Percentiles rank a stretch among this genome's conserved stretches.
Conservation (phyloP, 2,329 filamentous ascomycete genomes). For the Fusarium succisae region DNA sequence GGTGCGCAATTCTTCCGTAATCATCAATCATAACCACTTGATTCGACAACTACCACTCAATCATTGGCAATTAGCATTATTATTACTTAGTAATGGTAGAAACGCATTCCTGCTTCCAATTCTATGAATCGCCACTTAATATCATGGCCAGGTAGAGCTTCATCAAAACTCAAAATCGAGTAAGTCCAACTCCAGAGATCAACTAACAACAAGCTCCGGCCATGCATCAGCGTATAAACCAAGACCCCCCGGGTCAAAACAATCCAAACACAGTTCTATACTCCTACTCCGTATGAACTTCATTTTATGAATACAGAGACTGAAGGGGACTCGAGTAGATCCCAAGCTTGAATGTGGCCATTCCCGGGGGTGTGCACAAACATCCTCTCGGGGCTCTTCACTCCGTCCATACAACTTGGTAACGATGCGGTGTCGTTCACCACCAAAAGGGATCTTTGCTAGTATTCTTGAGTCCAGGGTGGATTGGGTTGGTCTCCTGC, state of each 20-base stretch:
- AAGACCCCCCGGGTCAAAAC: not conserved
- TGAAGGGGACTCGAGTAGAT: not conserved
- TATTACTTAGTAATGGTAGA: not conserved
- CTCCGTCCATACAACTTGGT: not conserved
- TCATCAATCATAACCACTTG: not conserved
- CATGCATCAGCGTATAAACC: not conserved
- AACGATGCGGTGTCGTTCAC: not conserved
- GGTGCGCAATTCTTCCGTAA: constrained; percentile 41
- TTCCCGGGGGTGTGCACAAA: not conserved
- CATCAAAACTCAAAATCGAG: not conserved
- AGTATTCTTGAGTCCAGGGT: constrained; percentile 4
- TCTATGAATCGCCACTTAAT: not conserved
- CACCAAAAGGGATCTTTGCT: constrained; percentile 7
- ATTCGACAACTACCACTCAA: not conserved
- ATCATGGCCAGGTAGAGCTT: not conserved
- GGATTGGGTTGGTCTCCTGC: not conserved
- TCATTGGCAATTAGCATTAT: not conserved
- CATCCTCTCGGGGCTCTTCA: not conserved
- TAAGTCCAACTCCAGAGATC: not conserved
- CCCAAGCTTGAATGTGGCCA: not conserved
- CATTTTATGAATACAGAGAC: not conserved
- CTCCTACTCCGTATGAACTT: not conserved
- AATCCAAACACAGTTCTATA: not conserved
- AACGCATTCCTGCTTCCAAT: not conserved
- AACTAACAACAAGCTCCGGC: not conserved